Percentiles rank a stretch among this genome's conserved stretches.
Conservation (phyloP, 2,329 filamentous ascomycete genomes). For the Colletotrichum eleusines region DNA sequence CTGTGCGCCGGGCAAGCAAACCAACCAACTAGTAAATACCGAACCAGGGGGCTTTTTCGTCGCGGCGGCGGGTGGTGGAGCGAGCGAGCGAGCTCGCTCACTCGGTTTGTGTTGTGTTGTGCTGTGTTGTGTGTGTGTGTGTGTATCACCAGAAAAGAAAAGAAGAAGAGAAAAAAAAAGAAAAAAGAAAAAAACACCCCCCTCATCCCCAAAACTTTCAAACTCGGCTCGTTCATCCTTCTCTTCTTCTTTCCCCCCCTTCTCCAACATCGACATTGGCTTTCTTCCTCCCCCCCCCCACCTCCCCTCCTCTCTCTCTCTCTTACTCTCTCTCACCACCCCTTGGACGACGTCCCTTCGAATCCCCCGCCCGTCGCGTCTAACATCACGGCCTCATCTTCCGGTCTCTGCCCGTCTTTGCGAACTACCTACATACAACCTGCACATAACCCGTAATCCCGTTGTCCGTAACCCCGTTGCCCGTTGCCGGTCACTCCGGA, state of each 20-base stretch:
- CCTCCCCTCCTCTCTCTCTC: too few relatives aligned
- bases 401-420: background rate
- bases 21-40: background rate
- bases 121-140: background rate
- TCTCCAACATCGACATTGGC: background rate
- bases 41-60: background rate
- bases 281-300: background rate
- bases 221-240: background rate
- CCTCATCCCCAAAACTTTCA: background rate
- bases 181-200: too few relatives aligned
- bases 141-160: conserved; percentile 37
- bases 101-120: conserved; percentile 2
- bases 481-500: background rate
- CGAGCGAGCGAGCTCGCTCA: conserved; percentile 39
- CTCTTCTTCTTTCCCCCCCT: conserved; percentile 5
- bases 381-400: background rate
- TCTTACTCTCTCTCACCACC: background rate
- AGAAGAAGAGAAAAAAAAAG: background rate
- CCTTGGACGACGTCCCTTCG: conserved; percentile 11
- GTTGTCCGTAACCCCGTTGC: too few relatives aligned
- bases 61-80: conserved; percentile 2
- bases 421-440: too few relatives aligned
- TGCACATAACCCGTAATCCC: background rate
- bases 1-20: conserved; percentile 22
- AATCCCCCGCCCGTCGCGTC: too few relatives aligned